These are phyloP conservation scores for Kodamaea fungicola DNA, from an alignment of 1,139 yeast genomes.

Conservation along the genomic window DNA sequence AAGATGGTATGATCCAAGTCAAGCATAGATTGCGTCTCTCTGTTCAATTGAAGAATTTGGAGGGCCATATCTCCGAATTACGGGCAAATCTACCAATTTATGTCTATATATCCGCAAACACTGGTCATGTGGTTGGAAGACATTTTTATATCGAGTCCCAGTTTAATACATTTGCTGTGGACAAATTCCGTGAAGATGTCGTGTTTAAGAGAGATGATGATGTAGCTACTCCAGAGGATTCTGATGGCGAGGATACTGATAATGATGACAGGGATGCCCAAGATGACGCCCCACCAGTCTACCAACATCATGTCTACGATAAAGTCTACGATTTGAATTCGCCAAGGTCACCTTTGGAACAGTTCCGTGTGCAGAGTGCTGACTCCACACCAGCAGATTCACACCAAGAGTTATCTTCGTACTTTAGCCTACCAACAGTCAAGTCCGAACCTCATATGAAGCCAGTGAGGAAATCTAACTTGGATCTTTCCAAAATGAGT, in stretches of 20 bases:
- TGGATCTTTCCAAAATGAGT: slow-evolving; percentile 23
- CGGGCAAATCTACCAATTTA: slow-evolving; percentile 65
- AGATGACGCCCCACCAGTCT: slow-evolving; percentile 41
- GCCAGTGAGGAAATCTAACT: slow-evolving; percentile 7
- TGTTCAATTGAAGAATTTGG: slow-evolving; percentile 54
- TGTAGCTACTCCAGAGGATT: slow-evolving; percentile 9
- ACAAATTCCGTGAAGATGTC: slow-evolving; percentile 30
- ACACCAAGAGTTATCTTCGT: slow-evolving; percentile 18
- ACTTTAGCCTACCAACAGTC: slow-evolving; percentile 25
- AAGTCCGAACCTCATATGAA: background rate
- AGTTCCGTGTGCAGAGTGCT: slow-evolving; percentile 24
- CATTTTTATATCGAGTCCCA: slow-evolving; percentile 48
- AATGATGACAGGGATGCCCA: slow-evolving; percentile 27
- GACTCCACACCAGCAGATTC: slow-evolving; percentile 20
- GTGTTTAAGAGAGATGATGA: slow-evolving; percentile 29
- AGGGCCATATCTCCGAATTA: slow-evolving; percentile 65
- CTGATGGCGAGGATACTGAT: slow-evolving; percentile 15
- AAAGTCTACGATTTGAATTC: slow-evolving; percentile 33
- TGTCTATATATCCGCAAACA: slow-evolving; percentile 53
- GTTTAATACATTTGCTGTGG: slow-evolving; percentile 46
- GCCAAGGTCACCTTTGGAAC: slow-evolving; percentile 39
- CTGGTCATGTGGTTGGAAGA: slow-evolving; percentile 49
- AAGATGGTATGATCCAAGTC: slow-evolving; percentile 48
- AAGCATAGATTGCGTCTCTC: slow-evolving; percentile 59
- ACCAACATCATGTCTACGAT: slow-evolving; percentile 37